Conservation (phyloP, 2,329 filamentous ascomycete genomes). For the Paracamarosporium sp. region DNA sequence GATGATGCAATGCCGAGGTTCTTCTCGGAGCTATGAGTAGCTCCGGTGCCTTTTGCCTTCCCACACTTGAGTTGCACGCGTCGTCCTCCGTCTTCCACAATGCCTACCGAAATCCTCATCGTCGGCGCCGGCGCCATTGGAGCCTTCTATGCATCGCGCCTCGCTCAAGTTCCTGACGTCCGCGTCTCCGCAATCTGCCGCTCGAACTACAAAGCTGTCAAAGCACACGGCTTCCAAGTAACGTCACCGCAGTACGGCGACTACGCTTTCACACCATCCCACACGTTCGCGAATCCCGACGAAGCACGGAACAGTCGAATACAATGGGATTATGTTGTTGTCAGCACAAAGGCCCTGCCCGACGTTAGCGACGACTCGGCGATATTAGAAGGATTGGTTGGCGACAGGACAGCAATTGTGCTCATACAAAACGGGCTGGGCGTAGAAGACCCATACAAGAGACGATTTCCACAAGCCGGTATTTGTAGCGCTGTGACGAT, state of each 20-base stretch:
- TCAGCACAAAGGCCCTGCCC: conserved; percentile 74
- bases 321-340: conserved; percentile 70
- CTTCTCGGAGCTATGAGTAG: conserved; percentile 4
- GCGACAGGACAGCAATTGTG: conserved; percentile 63
- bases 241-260: conserved; percentile 71
- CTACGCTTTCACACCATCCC: conserved; percentile 68
- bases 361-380: conserved; percentile 68
- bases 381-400: conserved; percentile 67
- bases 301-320: conserved; percentile 58
- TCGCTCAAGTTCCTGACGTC: conserved; percentile 65
- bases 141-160: conserved; percentile 73
- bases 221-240: conserved; percentile 66
- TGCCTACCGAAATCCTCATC: conserved; percentile 65
- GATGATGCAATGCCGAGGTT: conserved; percentile 2
- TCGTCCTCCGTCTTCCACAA: conserved; percentile 8
- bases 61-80: not conserved
- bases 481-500: conserved; percentile 75
- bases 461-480: conserved; percentile 65
- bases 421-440: conserved; percentile 75
- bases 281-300: conserved; percentile 67
- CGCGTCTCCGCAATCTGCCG: conserved; percentile 74
- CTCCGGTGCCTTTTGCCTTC: conserved; percentile 4
- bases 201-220: conserved; percentile 73
- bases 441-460: conserved; percentile 71
- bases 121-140: conserved; percentile 75